These are phyloP conservation scores for Chaetomium sp. DNA, from an alignment of 2,329 filamentous ascomycete species.

Conservation along the genomic window DNA sequence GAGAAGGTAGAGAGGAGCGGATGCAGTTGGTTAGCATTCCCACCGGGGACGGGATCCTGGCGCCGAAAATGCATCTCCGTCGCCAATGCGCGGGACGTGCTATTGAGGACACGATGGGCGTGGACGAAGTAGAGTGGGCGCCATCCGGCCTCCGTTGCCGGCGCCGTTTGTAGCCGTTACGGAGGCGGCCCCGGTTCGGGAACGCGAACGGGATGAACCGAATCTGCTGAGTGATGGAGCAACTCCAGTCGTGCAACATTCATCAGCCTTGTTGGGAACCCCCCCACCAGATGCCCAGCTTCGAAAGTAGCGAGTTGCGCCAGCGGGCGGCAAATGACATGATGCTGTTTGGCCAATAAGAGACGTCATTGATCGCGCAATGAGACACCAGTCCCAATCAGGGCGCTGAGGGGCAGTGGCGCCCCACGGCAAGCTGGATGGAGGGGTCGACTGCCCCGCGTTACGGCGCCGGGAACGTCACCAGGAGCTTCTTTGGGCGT, in stretches of 20 bases:
- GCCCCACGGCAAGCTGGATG: conserved; percentile 34
- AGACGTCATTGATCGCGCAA: conserved; percentile 36
- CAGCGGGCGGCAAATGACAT: conserved; percentile 35
- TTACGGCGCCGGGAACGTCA: conserved; percentile 11
- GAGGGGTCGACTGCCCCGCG: conserved; percentile 36
- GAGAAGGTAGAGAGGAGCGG: not conserved
- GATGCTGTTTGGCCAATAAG: conserved; percentile 35
- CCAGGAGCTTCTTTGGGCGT: conserved; percentile 22
- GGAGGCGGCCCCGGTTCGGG: not conserved
- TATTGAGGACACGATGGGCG: conserved; percentile 10
- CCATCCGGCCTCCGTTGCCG: conserved; percentile 11
- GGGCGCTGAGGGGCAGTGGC: conserved; percentile 33
- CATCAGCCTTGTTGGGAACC: too few relatives aligned
- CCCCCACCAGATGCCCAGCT: conserved; percentile 12
- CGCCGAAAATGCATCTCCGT: conserved; percentile 12
- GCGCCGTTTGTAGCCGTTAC: conserved; percentile 2
- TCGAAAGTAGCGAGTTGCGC: conserved; percentile 26
- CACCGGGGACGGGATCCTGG: conserved; percentile 11
- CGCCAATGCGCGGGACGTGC: conserved; percentile 3
- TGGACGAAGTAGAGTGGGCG: conserved; percentile 10
- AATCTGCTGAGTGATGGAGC: too few relatives aligned
- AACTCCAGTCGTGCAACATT: too few relatives aligned
- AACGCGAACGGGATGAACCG: not conserved
- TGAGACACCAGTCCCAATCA: conserved; percentile 34
- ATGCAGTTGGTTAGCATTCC: conserved; percentile 3